Evolutionary conservation across 2,329 filamentous ascomycete genomes (phyloP).

Genomic region (Claviceps quebecensis): DNA sequence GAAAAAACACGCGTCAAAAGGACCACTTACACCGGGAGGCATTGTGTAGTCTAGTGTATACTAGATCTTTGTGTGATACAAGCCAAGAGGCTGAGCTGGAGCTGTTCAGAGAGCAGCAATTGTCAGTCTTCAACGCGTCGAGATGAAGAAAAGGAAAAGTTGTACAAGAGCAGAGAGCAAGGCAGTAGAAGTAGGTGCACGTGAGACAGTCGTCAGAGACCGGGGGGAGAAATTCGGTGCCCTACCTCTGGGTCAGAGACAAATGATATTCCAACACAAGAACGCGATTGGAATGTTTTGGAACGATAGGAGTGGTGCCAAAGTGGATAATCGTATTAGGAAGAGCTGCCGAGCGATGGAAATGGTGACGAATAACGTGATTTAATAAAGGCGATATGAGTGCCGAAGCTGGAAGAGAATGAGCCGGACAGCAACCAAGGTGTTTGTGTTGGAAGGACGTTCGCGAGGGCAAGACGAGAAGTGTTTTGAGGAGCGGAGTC

Average conservation of each 20-base stretch:
- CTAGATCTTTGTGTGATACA: slow-evolving; percentile 8
- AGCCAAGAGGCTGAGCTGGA: slow-evolving; percentile 8
- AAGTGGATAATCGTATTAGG: slow-evolving; percentile 18
- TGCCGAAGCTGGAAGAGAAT: slow-evolving; percentile 10
- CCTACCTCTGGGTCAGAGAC: slow-evolving; percentile 22
- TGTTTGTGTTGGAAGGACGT: slow-evolving; percentile 21
- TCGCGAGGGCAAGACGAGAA: slow-evolving; percentile 20
- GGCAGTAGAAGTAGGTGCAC: slow-evolving; percentile 8
- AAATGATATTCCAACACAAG: slow-evolving; percentile 18
- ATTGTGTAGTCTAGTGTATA: slow-evolving; percentile 17
- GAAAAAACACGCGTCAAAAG: background rate
- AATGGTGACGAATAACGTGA: slow-evolving; percentile 12
- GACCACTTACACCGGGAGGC: slow-evolving; percentile 20
- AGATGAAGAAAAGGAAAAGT: slow-evolving; percentile 4
- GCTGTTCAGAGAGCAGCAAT: slow-evolving; percentile 1
- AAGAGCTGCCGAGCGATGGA: slow-evolving; percentile 11
- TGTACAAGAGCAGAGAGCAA: slow-evolving; percentile 2
- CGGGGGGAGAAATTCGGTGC: slow-evolving; percentile 14
- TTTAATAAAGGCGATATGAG: slow-evolving; percentile 8
- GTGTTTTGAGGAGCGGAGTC: slow-evolving; percentile 24
- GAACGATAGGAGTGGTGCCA: slow-evolving; percentile 14
- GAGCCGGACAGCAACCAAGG: slow-evolving; percentile 15
- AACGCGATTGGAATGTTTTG: slow-evolving; percentile 24
- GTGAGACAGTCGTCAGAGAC: slow-evolving; percentile 19
- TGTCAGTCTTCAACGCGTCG: slow-evolving; percentile 10